Base-by-base conservation (phyloP, 805 yeast species). In the Kodamaea hsintzibuensis region DNA sequence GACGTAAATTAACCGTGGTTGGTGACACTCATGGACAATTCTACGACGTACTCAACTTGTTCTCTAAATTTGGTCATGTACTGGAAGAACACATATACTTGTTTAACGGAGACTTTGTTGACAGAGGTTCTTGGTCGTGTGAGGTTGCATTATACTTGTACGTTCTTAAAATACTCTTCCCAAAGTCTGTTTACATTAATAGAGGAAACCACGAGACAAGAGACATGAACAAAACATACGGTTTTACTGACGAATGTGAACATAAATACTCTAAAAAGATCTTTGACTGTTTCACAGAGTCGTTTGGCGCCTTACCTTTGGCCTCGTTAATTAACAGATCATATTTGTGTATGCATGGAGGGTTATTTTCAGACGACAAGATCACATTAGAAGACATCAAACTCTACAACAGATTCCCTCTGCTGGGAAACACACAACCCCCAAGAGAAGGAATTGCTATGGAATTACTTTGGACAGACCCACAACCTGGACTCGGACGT, bases 21-120 rank as follows among this genome's bases (percentile, higher is more conserved):
- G 99, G 99, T 60, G 99, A 95, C 69, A 93, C 98, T 0, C 99
- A 95, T 69, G 99, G 99, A 42, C 99, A 95, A 71, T 91, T 88
- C 67, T 93, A 82, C 64, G 99, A 95, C 67, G 85, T 95, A 50
- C 71, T 93, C 63, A 87, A 91, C 66, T 79, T 95, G 51, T 93
- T 95, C 70, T 69, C 79, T 35, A 78, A 67, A 44, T 92, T 84
- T 65, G 98, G 98, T 13, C 71, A 77, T 61, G 96, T 93, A 0
- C 65, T 77, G 3, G 74, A 78, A 2, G 70, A 73, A 2, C 98
- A 92, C 67, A 79, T 84, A 3, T 95, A 89, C 66, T 71, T 95
- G 47, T 93, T 95, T 76, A 95, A 95, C 65, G 99, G 99, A 44
- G 99, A 95, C 72, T 93, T 95, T 72, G 99, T 95, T 3, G 99